These are phyloP conservation scores for Ogataea corticis DNA, from an alignment of 805 yeast species.

Conservation along the genomic window DNA sequence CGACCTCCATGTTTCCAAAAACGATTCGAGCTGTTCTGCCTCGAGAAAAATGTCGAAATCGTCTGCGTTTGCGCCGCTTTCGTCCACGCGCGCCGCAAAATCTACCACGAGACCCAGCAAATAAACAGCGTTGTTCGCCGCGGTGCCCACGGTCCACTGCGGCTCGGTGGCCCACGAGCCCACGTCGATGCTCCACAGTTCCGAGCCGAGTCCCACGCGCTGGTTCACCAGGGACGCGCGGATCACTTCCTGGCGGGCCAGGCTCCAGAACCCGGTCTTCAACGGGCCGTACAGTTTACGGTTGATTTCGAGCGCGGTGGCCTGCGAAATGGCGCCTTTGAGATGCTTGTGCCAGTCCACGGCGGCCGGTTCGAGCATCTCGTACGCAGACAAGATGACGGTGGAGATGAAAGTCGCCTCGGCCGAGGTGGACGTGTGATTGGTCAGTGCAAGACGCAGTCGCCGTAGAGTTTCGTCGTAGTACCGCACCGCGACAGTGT, in stretches of 20 bases:
- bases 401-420: constrained; percentile 13
- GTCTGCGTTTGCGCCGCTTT: not conserved
- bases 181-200: constrained; percentile 7
- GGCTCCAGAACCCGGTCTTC: constrained; percentile 15
- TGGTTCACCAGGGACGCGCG: constrained; percentile 6
- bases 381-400: constrained; percentile 14
- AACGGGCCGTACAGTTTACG: constrained; percentile 6
- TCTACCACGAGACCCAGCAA: constrained; percentile 11
- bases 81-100: constrained; percentile 1
- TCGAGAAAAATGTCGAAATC: constrained; percentile 1
- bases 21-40: constrained; percentile 6
- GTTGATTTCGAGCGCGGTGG: constrained; percentile 7
- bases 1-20: constrained; percentile 11
- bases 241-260: constrained; percentile 13
- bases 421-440: constrained; percentile 1
- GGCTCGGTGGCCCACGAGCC: constrained; percentile 5
- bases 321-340: constrained; percentile 15
- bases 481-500: constrained; percentile 11
- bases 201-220: constrained; percentile 2
- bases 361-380: constrained; percentile 15
- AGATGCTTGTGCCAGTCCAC: constrained; percentile 17
- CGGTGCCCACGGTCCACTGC: constrained; percentile 9
- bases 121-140: constrained; percentile 12
- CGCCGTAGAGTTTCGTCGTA: constrained; percentile 13
- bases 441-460: constrained; percentile 8